Evolutionary conservation across 1,284 basidiomycete species (phyloP).

Genomic region (Laetiporus sulphureus): DNA sequence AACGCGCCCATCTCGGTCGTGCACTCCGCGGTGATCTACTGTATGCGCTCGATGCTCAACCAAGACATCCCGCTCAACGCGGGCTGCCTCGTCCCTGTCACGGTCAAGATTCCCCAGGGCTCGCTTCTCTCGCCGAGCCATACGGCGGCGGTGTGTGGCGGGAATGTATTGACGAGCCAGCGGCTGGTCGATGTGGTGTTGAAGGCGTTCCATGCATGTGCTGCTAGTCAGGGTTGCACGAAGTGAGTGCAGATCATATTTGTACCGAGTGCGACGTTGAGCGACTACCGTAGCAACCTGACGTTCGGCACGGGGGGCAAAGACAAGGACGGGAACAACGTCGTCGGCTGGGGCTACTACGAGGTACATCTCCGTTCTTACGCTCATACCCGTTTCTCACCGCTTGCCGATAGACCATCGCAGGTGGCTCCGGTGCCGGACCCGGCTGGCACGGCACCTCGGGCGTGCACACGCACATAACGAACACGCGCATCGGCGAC

Average conservation of each 20-base stretch:
- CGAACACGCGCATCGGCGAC: constrained; percentile 90
- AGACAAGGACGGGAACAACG: constrained; percentile 69
- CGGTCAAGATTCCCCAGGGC: constrained; percentile 78
- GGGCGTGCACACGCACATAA: constrained; percentile 87
- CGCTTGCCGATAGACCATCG: constrained; percentile 77
- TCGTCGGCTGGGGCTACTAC: constrained; percentile 91
- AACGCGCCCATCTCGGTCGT: constrained; percentile 88
- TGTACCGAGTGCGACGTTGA: not conserved
- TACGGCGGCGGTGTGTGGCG: constrained; percentile 88
- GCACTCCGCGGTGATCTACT: constrained; percentile 92
- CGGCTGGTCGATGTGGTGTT: constrained; percentile 94
- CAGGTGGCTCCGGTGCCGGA: constrained; percentile 90
- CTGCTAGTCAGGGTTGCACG: constrained; percentile 92
- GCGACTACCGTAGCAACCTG: constrained; percentile 53
- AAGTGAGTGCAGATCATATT: constrained; percentile 48
- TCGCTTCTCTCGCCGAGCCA: constrained; percentile 79
- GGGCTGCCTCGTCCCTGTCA: constrained; percentile 80
- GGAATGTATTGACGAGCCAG: constrained; percentile 90
- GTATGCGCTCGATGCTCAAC: constrained; percentile 89
- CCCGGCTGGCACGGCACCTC: constrained; percentile 87
- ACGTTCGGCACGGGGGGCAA: constrained; percentile 91
- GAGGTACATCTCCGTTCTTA: constrained; percentile 42
- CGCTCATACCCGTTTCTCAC: not conserved
- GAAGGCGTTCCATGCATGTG: constrained; percentile 88
- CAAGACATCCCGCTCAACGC: constrained; percentile 92